These are phyloP conservation scores for Plasmodium relictum DNA, from an alignment of 169 alveolate genomes.

Conservation along the genomic window DNA sequence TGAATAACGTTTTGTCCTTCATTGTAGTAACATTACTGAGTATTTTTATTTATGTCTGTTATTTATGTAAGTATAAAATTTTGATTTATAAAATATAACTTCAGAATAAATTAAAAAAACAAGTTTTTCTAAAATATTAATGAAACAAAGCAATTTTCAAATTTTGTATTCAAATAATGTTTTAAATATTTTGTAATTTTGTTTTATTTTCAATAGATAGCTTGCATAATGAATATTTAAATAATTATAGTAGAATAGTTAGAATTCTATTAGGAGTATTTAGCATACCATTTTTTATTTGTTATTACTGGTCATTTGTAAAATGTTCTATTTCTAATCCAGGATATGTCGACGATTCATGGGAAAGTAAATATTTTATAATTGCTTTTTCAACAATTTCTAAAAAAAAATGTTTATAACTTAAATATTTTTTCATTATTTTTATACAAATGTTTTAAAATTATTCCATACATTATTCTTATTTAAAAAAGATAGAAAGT, in stretches of 20 bases:
- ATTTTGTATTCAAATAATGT: not conserved
- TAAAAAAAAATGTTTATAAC: not conserved
- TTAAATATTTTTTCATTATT: not conserved
- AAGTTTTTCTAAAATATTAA: not conserved
- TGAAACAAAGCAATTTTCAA: not conserved
- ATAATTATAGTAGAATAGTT: conserved; percentile 22
- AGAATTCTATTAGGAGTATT: conserved; percentile 18
- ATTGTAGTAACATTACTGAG: conserved; percentile 38
- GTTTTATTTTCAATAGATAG: conserved; percentile 19
- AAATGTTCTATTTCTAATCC: conserved; percentile 42
- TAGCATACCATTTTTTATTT: conserved; percentile 49
- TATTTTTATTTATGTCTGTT: conserved; percentile 39
- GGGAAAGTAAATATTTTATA: conserved; percentile 43
- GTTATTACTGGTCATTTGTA: conserved; percentile 59
- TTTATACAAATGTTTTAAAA: not conserved
- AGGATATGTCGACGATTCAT: conserved; percentile 60
- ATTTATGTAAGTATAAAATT: conserved; percentile 32
- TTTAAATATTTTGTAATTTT: not conserved
- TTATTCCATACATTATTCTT: not conserved
- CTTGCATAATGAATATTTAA: conserved; percentile 59
- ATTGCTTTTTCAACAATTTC: too few species aligned
- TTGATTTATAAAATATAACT: too few species aligned
- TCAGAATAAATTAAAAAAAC: not conserved
- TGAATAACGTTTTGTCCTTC: conserved; percentile 54
- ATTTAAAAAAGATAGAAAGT: not conserved